phyloP scores from a whole-genome alignment of 768 basidiomycete species.

The Cystobasidium ongulense region DNA sequence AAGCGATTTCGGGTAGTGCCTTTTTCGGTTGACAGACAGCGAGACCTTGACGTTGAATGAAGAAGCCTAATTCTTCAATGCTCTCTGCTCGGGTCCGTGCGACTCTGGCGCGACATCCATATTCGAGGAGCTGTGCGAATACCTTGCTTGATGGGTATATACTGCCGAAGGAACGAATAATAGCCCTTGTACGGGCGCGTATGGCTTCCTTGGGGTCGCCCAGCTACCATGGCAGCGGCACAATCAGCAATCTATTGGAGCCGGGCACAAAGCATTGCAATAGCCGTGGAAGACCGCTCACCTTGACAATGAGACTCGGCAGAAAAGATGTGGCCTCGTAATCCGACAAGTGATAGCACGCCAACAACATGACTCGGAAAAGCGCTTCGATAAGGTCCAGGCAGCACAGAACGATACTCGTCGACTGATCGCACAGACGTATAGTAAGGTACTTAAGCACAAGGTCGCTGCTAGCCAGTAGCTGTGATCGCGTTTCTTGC shows the following conservation, averaged over 20 bases:
- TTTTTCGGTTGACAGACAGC: slow-evolving; percentile 70
- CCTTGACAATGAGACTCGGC: slow-evolving; percentile 82
- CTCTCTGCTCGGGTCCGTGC: slow-evolving; percentile 82
- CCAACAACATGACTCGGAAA: slow-evolving; percentile 62
- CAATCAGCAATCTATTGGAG: background rate
- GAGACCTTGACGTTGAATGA: slow-evolving; percentile 75
- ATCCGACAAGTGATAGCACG: slow-evolving; percentile 72
- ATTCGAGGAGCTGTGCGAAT: slow-evolving; percentile 75
- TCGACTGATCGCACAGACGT: slow-evolving; percentile 79
- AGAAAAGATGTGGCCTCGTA: slow-evolving; percentile 78
- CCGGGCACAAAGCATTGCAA: background rate
- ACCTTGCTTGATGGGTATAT: slow-evolving; percentile 89
- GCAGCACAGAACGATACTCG: slow-evolving; percentile 77
- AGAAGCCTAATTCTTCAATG: slow-evolving; percentile 66
- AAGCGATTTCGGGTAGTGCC: slow-evolving; percentile 66
- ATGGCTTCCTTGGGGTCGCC: slow-evolving; percentile 84
- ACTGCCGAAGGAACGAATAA: slow-evolving; percentile 74
- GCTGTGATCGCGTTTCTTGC: slow-evolving; percentile 56
- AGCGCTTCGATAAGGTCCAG: slow-evolving; percentile 76
- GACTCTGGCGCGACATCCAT: slow-evolving; percentile 81
- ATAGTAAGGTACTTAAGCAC: slow-evolving; percentile 88
- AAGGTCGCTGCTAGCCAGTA: slow-evolving; percentile 80
- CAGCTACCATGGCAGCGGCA: slow-evolving; percentile 53
- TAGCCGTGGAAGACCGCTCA: slow-evolving; percentile 43
- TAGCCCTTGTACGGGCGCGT: slow-evolving; percentile 67